Evolutionary conservation across 148 eudicot genomes (phyloP).

Genomic region (Beta vulgaris): DNA sequence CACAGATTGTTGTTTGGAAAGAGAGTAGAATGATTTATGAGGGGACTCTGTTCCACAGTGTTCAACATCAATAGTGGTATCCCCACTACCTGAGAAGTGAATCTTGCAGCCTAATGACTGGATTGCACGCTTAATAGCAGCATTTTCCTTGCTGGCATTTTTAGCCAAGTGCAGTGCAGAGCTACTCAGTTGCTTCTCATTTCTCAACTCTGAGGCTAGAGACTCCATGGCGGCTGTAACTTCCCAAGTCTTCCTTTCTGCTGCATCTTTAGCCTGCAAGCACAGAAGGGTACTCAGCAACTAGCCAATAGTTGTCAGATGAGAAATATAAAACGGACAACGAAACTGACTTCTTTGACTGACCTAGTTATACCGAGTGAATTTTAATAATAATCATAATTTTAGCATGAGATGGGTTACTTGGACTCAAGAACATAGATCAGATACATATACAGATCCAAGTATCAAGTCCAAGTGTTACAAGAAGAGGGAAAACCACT

Average conservation of each 20-base stretch:
- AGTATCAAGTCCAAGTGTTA: background rate
- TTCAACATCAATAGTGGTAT: constrained; percentile 64
- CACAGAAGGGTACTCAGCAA: constrained; percentile 23
- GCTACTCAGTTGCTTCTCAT: constrained; percentile 63
- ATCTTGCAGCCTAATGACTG: constrained; percentile 88
- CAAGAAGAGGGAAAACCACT: no score
- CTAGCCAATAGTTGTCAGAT: background rate
- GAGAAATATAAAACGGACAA: background rate
- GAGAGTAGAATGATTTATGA: constrained; percentile 37
- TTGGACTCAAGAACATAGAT: background rate
- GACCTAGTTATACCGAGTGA: background rate
- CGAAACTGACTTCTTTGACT: background rate
- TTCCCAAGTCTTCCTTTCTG: constrained; percentile 70
- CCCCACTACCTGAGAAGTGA: constrained; percentile 69
- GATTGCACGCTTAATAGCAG: constrained; percentile 79
- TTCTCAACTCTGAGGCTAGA: constrained; percentile 54
- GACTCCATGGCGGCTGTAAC: constrained; percentile 50
- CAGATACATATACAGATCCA: background rate
- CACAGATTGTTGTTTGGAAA: constrained; percentile 41
- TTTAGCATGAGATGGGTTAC: no score
- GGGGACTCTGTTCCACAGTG: constrained; percentile 43
- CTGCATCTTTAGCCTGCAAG: constrained; percentile 72
- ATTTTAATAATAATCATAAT: no score
- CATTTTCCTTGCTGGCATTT: constrained; percentile 66
- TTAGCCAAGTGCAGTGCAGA: constrained; percentile 65